phyloP scores from a whole-genome alignment of 1,284 basidiomycete species.

The Nidula niveotomentosa region DNA sequence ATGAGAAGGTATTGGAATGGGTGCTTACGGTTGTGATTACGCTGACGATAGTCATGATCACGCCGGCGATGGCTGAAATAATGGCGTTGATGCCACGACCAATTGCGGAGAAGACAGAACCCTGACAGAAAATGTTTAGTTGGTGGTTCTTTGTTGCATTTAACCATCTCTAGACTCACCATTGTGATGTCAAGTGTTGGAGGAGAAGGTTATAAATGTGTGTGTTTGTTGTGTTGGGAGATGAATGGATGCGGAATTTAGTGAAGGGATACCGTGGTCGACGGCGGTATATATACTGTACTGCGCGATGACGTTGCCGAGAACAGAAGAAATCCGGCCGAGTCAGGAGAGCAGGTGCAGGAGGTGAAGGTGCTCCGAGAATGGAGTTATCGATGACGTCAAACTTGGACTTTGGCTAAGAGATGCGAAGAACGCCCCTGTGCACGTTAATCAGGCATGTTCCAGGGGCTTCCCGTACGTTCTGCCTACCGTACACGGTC shows the following conservation, averaged over 20 bases:
- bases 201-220: background rate
- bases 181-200: conserved; percentile 5
- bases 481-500: too few species aligned
- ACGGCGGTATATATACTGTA: background rate
- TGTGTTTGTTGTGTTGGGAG: background rate
- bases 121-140: conserved; percentile 29
- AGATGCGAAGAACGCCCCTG: too few species aligned
- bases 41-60: conserved; percentile 57
- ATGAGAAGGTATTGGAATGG: background rate
- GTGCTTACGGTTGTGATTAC: conserved; percentile 53
- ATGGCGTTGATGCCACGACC: conserved; percentile 54
- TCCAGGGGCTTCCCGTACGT: too few species aligned
- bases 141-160: background rate
- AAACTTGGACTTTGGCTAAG: too few species aligned
- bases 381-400: too few species aligned
- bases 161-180: conserved; percentile 1
- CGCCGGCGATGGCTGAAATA: conserved; percentile 53
- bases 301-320: background rate
- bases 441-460: too few species aligned
- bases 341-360: too few species aligned
- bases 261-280: background rate
- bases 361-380: too few species aligned
- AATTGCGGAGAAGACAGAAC: conserved; percentile 63
- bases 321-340: background rate
- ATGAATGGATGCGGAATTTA: background rate